Evolutionary conservation across 805 yeast species (phyloP), one percentile per base, ranked within the genome.

Genomic region (Saccharomyces cerevisiae): DNA sequence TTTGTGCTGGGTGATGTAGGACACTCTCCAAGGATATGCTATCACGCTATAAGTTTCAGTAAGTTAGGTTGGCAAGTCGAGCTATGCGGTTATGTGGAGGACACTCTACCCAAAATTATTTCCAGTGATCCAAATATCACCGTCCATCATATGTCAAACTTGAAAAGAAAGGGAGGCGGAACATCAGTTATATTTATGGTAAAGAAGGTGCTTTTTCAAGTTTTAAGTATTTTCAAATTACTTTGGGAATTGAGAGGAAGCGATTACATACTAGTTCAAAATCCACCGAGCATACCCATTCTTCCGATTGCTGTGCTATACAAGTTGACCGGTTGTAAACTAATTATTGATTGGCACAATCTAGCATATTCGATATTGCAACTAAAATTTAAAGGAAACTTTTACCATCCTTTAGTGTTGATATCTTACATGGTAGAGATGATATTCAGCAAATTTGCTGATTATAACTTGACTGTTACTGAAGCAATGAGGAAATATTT

Each of bases 281-380:
- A 92, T 69, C 99, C 99, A 0, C 99, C 99, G 0, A 81, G 89
- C 3, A 76, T 94, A 49, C 99, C 99, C 0, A 74, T 89, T 2
- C 70, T 94, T 14, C 79, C 87, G 0, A 73, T 91, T 2, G 76
- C 82, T 0, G 78, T 85, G 1, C 24, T 84, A 1, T 82, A 79
- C 64, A 78, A 80, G 54, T 66, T 81, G 47, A 78, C 80, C 11
- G 76, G 82, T 2, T 75, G 91, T 4, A 77, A 79, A 63, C 70
- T 92, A 26, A 77, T 94, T 22, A 80, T 94, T 50, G 99, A 94
- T 70, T 94, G 99, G 99, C 99, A 94, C 70, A 94, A 94, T 69
- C 75, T 94, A 61, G 96, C 95, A 46, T 92, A 81, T 69, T 80
- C 96, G 1, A 88, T 94, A 28, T 70, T 94, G 54, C 84, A 85